Evolutionary conservation across 164 flowering plant species (phyloP).

Genomic region (Magnolia officinalis): DNA sequence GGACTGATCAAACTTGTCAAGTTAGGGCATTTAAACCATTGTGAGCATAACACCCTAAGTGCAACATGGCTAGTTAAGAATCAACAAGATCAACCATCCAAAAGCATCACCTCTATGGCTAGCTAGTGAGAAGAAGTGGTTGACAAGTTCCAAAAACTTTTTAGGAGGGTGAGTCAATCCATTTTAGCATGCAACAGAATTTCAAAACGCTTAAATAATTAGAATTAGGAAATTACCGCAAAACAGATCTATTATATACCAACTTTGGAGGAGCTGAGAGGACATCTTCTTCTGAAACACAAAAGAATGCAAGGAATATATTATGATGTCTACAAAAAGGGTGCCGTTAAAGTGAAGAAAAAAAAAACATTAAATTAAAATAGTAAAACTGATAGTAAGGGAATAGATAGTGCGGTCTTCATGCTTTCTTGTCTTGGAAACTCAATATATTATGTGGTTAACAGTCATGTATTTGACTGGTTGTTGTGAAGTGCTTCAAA

Average conservation of each 20-base stretch:
- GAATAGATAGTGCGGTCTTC: too few relatives aligned
- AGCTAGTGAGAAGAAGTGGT: not conserved
- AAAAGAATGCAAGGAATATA: not conserved
- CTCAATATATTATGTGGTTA: too few relatives aligned
- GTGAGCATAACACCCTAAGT: not conserved
- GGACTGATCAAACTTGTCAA: too few relatives aligned
- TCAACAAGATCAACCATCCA: too few relatives aligned
- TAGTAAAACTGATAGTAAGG: too few relatives aligned
- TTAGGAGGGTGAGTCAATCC: not conserved
- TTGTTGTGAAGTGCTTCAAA: too few relatives aligned
- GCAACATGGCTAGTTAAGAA: not conserved
- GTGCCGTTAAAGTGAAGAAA: not conserved
- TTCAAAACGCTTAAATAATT: not conserved
- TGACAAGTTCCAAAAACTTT: not conserved
- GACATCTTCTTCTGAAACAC: slow-evolving; percentile 75
- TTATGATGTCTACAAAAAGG: not conserved
- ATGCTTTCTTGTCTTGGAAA: too few relatives aligned
- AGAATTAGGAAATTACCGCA: slow-evolving; percentile 42
- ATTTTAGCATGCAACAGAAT: not conserved
- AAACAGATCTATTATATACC: slow-evolving; percentile 76
- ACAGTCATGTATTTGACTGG: too few relatives aligned
- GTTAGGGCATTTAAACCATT: too few relatives aligned
- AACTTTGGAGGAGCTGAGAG: slow-evolving; percentile 93
- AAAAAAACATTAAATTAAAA: not conserved
- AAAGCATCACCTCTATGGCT: not conserved